Conservation (phyloP, 768 basidiomycete genomes). For the Panaeolus cyanescens region DNA sequence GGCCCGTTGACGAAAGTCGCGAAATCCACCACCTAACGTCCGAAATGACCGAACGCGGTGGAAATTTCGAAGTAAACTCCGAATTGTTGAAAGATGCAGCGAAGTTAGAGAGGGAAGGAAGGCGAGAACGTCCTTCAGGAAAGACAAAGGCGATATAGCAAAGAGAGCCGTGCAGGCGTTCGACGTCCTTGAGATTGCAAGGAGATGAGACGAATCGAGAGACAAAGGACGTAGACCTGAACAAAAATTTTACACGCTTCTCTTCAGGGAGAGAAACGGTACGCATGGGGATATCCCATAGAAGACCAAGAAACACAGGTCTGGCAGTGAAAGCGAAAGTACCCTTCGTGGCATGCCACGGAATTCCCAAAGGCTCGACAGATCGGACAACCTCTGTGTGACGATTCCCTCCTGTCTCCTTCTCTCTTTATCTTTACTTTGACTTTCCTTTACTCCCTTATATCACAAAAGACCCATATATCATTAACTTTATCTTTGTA, state of each 20-base stretch:
- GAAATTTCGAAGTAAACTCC: conserved; percentile 11
- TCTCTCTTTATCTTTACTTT: too few species aligned
- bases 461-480: too few species aligned
- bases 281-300: conserved; percentile 27
- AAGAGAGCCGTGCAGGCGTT: conserved; percentile 20
- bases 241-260: conserved; percentile 30
- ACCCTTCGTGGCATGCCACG: conserved; percentile 31
- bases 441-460: too few species aligned
- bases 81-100: conserved; percentile 16
- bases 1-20: neutral
- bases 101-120: too few species aligned
- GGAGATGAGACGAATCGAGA: neutral
- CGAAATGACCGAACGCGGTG: conserved; percentile 16
- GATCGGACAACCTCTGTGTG: conserved; percentile 3
- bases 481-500: too few species aligned
- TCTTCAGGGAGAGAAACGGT: conserved; percentile 28
- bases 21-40: conserved; percentile 31
- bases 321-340: conserved; percentile 17
- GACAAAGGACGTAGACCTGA: conserved; percentile 14
- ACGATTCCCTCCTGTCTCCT: too few species aligned
- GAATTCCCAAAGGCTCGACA: conserved; percentile 21
- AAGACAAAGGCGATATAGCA: conserved; percentile 26
- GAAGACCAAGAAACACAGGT: conserved; percentile 32
- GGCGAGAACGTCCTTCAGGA: conserved; percentile 15
- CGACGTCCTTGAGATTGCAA: conserved; percentile 18